Base-by-base conservation (phyloP, 495 filamentous ascomycete genomes). In the Penicillium daleae region DNA sequence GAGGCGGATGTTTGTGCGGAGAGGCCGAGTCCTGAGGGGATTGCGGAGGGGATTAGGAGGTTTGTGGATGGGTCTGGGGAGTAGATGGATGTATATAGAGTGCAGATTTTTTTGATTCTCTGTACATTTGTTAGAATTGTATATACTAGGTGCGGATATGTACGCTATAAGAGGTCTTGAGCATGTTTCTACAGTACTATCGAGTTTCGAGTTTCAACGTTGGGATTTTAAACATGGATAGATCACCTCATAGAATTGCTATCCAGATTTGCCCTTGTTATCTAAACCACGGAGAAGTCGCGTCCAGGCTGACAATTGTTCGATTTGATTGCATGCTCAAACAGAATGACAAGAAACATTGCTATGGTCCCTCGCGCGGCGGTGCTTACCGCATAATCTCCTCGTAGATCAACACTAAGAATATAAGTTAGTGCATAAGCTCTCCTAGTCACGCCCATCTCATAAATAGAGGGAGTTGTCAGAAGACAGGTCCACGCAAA, bases 361-460 rank as follows among this genome's bases (percentile, higher is more conserved):
- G 51, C 51, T 35, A 22, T 22, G 44, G 31, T 37, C 46, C 56
- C 46, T 50, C 19, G 27, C 7, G 31, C 12, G 19, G 42, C 35
- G 40, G 24, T 17, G n/a, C 68, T 70, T 92, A 99, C 80, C 96
- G 89, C 95, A 99, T 99, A 66, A 99, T 98, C 79, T 99, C 95
- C 76, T 97, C 86, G 75, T 92, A 99, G 76, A 99, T 99, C 68
- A 99, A 82, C 60, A 88, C 92, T 92, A 54, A 17, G 31, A 24
- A 7, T 17, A 54, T 61, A 44, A 48, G 55, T 53, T 67, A 66
- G 67, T 61, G 12, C 17, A 12, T 4, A 12, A 0, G 2, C 4
- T 21, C 19, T 12, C 13, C 27, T n/a, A 35, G 31, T 5, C 13
- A 39, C 13, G 8, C 15, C 24, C 6, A 31, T 31, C 49, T 31